These are phyloP conservation scores for Melanomma pulvis-pyrius DNA, from an alignment of 495 filamentous ascomycete genomes.

Conservation along the genomic window DNA sequence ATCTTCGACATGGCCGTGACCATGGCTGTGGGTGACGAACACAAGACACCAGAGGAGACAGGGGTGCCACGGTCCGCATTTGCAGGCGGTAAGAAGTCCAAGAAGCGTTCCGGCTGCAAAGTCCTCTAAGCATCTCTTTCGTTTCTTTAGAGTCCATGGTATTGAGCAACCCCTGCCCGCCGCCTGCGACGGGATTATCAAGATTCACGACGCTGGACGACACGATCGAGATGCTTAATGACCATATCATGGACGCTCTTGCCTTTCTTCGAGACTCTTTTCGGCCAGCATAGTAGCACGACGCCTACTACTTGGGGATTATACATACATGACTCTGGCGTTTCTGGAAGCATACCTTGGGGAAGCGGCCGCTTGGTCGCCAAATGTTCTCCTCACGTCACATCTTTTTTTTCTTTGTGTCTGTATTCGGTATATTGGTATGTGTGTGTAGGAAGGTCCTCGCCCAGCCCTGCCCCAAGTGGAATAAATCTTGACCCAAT, in stretches of 20 bases:
- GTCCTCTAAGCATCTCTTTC: conserved; percentile 59
- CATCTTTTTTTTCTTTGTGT: conserved; percentile 22
- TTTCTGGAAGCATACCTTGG: conserved; percentile 4
- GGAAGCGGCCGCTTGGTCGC: conserved; percentile 1
- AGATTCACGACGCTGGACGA: conserved; percentile 36
- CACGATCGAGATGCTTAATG: conserved; percentile 38
- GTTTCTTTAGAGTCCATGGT: conserved; percentile 26
- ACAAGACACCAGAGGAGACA: conserved; percentile 52
- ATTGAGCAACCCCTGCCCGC: conserved; percentile 18
- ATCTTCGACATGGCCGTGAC: conserved; percentile 90
- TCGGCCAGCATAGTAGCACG: conserved; percentile 7
- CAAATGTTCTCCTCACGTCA: not conserved
- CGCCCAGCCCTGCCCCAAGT: not conserved
- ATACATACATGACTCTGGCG: conserved; percentile 21
- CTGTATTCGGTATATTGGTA: conserved; percentile 32
- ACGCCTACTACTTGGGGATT: not conserved
- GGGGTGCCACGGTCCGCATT: conserved; percentile 18
- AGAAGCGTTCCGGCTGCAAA: conserved; percentile 69
- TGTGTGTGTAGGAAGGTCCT: not conserved
- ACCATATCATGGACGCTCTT: conserved; percentile 32
- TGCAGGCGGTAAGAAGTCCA: conserved; percentile 53
- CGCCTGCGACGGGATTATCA: conserved; percentile 17
- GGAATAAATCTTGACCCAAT: conserved; percentile 21
- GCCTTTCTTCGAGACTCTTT: conserved; percentile 20
- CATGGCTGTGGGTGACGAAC: conserved; percentile 74